Percentiles rank a stretch among this genome's conserved stretches.
Evolutionary conservation across 768 basidiomycete species (phyloP).

Genomic region (Lactarius deliciosus): DNA sequence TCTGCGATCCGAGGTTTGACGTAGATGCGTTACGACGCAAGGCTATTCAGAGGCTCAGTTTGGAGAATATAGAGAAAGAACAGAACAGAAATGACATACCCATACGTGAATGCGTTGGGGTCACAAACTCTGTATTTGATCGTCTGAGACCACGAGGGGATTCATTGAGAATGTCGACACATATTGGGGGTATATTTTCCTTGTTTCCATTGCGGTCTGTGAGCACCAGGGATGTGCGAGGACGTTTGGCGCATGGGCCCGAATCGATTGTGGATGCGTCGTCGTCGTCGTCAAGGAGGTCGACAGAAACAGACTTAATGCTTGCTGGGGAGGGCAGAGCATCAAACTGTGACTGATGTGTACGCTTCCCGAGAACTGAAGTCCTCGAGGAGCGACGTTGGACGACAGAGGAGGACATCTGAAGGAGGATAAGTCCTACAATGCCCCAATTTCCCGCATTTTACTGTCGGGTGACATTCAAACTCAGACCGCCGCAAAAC

Average conservation of each 20-base stretch:
- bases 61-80: conserved; percentile 16
- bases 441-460: conserved; percentile 23
- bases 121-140: conserved; percentile 37
- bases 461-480: conserved; percentile 30
- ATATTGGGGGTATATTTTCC: conserved; percentile 74
- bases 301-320: conserved; percentile 21
- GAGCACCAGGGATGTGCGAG: conserved; percentile 45
- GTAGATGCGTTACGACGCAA: conserved; percentile 50
- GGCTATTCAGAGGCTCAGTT: conserved; percentile 36
- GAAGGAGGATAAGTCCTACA: conserved; percentile 14
- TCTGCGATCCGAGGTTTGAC: conserved; percentile 40
- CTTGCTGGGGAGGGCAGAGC: conserved; percentile 39
- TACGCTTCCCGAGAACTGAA: conserved; percentile 39
- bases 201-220: conserved; percentile 66
- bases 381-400: conserved; percentile 29
- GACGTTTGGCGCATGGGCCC: conserved; percentile 66
- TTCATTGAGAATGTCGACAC: conserved; percentile 39
- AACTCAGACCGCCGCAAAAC: conserved; percentile 33
- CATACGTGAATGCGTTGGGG: conserved; percentile 46
- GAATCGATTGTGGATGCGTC: conserved; percentile 51
- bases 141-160: conserved; percentile 42
- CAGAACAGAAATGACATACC: conserved; percentile 39
- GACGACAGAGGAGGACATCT: conserved; percentile 24
- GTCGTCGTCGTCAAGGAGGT: conserved; percentile 23
- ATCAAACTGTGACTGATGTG: conserved; percentile 34